A percentile compares a stretch with the other conserved stretches of the same genome.
phyloP scores from a whole-genome alignment of 345 rosid species.

The Pseudoturritis turrita region DNA sequence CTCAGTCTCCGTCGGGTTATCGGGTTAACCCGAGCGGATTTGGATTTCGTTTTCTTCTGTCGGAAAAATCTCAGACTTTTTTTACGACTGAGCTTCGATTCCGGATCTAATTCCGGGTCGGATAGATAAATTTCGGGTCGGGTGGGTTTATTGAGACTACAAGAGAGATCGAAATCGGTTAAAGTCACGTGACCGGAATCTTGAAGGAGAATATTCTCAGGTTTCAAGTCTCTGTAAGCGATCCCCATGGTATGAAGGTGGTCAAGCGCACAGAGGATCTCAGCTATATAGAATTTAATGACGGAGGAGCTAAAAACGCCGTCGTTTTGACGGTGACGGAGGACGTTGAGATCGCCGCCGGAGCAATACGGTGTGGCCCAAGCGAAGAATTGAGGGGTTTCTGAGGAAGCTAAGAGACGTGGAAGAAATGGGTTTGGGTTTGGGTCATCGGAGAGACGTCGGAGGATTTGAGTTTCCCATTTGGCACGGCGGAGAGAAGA shows the following conservation, averaged over 20 bases:
- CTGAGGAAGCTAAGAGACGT: slow-evolving; percentile 47
- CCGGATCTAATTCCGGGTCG: slow-evolving; percentile 21
- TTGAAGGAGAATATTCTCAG: slow-evolving; percentile 82
- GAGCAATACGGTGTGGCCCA: slow-evolving; percentile 92
- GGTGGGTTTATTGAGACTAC: slow-evolving; percentile 40
- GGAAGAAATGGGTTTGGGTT: slow-evolving; percentile 77
- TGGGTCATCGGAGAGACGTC: slow-evolving; percentile 37
- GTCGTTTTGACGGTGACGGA: slow-evolving; percentile 73
- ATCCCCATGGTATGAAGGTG: slow-evolving; percentile 80
- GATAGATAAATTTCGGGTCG: slow-evolving; percentile 7
- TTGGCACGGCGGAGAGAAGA: slow-evolving; percentile 64
- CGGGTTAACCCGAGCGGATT: slow-evolving; percentile 85
- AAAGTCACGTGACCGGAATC: slow-evolving; percentile 84
- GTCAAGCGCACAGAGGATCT: slow-evolving; percentile 77
- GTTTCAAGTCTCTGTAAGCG: slow-evolving; percentile 86
- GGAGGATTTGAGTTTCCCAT: slow-evolving; percentile 68
- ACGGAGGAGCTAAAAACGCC: slow-evolving; percentile 77
- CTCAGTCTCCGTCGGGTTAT: slow-evolving; percentile 57
- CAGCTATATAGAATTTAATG: slow-evolving; percentile 76
- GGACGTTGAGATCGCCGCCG: slow-evolving; percentile 90
- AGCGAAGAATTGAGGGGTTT: slow-evolving; percentile 60
- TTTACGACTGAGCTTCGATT: neutral
- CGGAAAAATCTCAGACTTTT: slow-evolving; percentile 28
- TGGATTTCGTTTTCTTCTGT: slow-evolving; percentile 46
- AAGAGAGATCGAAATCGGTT: slow-evolving; percentile 94